These are phyloP conservation scores for Penicillium sp. DNA, from an alignment of 2,329 filamentous ascomycete genomes.

Conservation along the genomic window DNA sequence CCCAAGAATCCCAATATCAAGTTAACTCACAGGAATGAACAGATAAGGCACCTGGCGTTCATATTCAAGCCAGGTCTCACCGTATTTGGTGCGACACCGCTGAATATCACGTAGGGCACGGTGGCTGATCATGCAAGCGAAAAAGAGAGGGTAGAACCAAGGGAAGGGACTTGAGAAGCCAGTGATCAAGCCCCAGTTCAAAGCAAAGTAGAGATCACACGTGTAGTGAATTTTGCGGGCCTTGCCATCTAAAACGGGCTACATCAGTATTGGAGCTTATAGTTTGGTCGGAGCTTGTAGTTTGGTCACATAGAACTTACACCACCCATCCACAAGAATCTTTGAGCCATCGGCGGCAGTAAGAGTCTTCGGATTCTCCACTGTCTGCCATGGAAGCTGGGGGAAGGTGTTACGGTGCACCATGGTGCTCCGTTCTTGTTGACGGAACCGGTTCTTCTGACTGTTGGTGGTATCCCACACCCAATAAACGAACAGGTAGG, in stretches of 20 bases:
- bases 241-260: slow-evolving; percentile 55
- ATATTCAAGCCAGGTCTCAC: slow-evolving; percentile 78
- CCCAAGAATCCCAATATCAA: too few relatives aligned
- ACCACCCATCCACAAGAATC: slow-evolving; percentile 84
- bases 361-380: slow-evolving; percentile 79
- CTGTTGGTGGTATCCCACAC: slow-evolving; percentile 90
- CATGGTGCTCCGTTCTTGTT: slow-evolving; percentile 69
- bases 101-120: slow-evolving; percentile 73
- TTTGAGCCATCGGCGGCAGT: slow-evolving; percentile 69
- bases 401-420: slow-evolving; percentile 78
- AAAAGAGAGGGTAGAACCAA: slow-evolving; percentile 87
- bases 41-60: slow-evolving; percentile 76
- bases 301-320: too few relatives aligned
- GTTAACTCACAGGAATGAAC: slow-evolving; percentile 67
- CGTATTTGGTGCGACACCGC: slow-evolving; percentile 74
- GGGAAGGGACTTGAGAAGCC: slow-evolving; percentile 80
- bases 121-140: slow-evolving; percentile 75
- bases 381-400: slow-evolving; percentile 81
- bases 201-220: slow-evolving; percentile 74
- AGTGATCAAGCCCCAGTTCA: slow-evolving; percentile 77
- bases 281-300: too few relatives aligned
- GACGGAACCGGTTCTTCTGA: slow-evolving; percentile 90
- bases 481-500: slow-evolving; percentile 84
- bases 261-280: slow-evolving; percentile 19
- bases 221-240: slow-evolving; percentile 81